A percentile compares a stretch with the other conserved stretches of the same genome.
These are phyloP conservation scores for Aspergillus steynii DNA, from an alignment of 495 filamentous ascomycete species.

Conservation along the genomic window DNA sequence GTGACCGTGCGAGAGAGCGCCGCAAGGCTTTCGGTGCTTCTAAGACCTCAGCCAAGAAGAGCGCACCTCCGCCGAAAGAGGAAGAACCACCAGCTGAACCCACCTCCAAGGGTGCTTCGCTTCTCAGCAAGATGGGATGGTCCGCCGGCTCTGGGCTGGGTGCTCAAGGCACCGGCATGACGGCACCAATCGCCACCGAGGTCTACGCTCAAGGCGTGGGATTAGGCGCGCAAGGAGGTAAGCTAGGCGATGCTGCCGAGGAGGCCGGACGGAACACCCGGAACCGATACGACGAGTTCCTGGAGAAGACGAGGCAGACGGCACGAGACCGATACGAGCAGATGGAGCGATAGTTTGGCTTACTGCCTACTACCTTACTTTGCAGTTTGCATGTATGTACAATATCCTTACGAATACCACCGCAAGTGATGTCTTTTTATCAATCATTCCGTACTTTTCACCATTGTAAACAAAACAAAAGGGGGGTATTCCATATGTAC, in stretches of 20 bases:
- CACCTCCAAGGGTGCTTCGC: conserved; percentile 76
- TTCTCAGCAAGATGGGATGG: conserved; percentile 93
- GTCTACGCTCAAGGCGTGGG: conserved; percentile 84
- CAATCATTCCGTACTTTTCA: not conserved
- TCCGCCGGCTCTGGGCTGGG: conserved; percentile 77
- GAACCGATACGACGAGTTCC: conserved; percentile 69
- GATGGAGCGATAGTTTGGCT: conserved; percentile 38
- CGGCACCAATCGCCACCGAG: conserved; percentile 72
- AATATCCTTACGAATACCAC: not conserved
- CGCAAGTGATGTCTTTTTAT: not conserved
- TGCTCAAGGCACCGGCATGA: conserved; percentile 73
- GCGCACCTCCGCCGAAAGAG: conserved; percentile 30
- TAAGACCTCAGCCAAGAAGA: conserved; percentile 45
- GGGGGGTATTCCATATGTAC: conserved; percentile 7
- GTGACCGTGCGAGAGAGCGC: conserved; percentile 82
- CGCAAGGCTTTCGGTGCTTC: conserved; percentile 72
- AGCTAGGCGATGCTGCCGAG: conserved; percentile 79
- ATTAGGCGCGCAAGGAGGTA: conserved; percentile 78
- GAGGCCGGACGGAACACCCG: conserved; percentile 75
- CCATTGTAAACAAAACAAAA: not conserved
- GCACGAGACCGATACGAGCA: conserved; percentile 77
- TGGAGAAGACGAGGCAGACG: conserved; percentile 75
- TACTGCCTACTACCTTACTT: not conserved
- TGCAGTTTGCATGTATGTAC: not conserved
- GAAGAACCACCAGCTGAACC: conserved; percentile 40